Conservation (phyloP, 2,329 filamentous ascomycete species). For the Grosmannia serpens region DNA sequence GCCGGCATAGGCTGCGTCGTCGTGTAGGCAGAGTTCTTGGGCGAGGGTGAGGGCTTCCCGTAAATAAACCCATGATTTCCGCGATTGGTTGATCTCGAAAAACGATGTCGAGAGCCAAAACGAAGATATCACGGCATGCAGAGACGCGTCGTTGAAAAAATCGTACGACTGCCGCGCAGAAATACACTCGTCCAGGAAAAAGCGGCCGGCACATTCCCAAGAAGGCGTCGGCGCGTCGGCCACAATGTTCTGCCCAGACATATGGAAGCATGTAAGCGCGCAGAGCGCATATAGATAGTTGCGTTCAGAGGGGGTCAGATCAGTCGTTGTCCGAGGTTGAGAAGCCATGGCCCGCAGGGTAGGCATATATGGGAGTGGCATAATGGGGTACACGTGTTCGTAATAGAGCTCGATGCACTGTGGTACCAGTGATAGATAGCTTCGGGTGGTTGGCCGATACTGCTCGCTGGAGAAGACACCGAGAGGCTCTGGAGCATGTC, state of each 20-base stretch:
- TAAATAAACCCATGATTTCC: slow-evolving; percentile 51
- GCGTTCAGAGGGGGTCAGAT: slow-evolving; percentile 26
- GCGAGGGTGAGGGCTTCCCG: slow-evolving; percentile 50
- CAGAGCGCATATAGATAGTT: slow-evolving; percentile 45
- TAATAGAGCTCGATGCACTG: slow-evolving; percentile 52
- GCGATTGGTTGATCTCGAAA: slow-evolving; percentile 49
- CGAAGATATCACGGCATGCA: slow-evolving; percentile 47
- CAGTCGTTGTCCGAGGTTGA: slow-evolving; percentile 23
- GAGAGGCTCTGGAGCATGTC: slow-evolving; percentile 22
- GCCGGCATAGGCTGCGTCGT: slow-evolving; percentile 41
- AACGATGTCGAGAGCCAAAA: slow-evolving; percentile 51
- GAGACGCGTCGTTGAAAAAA: slow-evolving; percentile 42
- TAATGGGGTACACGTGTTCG: slow-evolving; percentile 50
- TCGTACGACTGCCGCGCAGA: slow-evolving; percentile 43
- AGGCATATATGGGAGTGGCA: slow-evolving; percentile 49
- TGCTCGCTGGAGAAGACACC: slow-evolving; percentile 29
- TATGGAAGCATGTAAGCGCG: slow-evolving; percentile 40
- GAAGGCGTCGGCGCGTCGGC: slow-evolving; percentile 25
- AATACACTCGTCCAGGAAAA: slow-evolving; percentile 47
- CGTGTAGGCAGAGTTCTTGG: slow-evolving; percentile 45
- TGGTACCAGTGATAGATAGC: slow-evolving; percentile 36
- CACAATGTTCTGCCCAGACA: slow-evolving; percentile 30
- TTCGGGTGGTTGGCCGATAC: slow-evolving; percentile 26
- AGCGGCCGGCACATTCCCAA: slow-evolving; percentile 39
- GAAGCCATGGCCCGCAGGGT: slow-evolving; percentile 37